phyloP scores from a whole-genome alignment of 163 green algal genomes.

The Chlamydomonas reinhardtii region DNA sequence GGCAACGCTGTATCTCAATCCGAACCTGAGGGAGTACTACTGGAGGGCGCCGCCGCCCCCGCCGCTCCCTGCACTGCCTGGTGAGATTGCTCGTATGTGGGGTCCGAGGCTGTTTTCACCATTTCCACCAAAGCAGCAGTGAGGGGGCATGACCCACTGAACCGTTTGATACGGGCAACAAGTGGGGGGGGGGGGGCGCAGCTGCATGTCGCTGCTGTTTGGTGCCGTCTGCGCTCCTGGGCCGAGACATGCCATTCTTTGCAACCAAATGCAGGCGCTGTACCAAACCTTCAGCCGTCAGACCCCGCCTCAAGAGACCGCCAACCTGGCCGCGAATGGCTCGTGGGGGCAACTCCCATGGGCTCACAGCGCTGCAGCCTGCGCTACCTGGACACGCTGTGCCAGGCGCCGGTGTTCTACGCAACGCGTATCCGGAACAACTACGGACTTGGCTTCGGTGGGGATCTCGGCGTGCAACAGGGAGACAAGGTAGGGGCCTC shows the following conservation, averaged over 20 bases:
- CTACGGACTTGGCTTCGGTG: slow-evolving; percentile 32
- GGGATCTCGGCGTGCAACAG: not conserved
- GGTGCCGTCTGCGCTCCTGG: no score
- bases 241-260: no score
- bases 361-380: not conserved
- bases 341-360: not conserved
- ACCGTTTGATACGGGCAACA: no score
- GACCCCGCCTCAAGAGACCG: not conserved
- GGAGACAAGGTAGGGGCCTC: slow-evolving; percentile 3
- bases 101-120: no score
- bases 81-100: not conserved
- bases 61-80: slow-evolving; percentile 11
- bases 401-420: not conserved
- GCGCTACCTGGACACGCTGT: slow-evolving; percentile 22
- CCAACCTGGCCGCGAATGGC: slow-evolving; percentile 15
- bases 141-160: no score
- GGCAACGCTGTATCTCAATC: slow-evolving; percentile 15
- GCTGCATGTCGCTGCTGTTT: no score
- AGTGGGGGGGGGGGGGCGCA: no score
- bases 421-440: not conserved
- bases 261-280: not conserved
- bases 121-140: no score
- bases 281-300: not conserved
- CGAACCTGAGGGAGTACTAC: slow-evolving; percentile 12
- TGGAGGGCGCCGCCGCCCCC: slow-evolving; percentile 15